A percentile compares a stretch with the other conserved stretches of the same genome.
phyloP scores from a whole-genome alignment of 345 rosid genomes.

The Euphorbia pulcherrima region DNA sequence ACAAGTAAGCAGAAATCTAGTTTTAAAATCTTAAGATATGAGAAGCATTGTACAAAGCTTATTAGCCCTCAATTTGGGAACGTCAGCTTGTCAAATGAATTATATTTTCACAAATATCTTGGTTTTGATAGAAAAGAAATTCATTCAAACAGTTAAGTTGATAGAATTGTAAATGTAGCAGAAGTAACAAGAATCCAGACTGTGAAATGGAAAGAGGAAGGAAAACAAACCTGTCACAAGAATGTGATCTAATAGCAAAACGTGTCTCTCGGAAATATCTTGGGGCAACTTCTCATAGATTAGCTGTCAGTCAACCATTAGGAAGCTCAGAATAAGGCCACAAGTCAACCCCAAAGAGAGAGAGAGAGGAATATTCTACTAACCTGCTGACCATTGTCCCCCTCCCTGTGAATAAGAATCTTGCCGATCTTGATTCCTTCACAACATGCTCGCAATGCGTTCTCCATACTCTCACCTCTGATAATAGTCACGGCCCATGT shows the following conservation, averaged over 20 bases:
- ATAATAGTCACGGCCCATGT: not conserved
- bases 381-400: slow-evolving; percentile 95
- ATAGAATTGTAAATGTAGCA: too few relatives aligned
- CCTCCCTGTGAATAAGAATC: slow-evolving; percentile 95
- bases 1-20: not conserved
- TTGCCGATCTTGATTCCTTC: slow-evolving; percentile 96
- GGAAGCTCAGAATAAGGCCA: slow-evolving; percentile 8
- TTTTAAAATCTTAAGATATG: not conserved
- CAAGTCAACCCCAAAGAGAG: not conserved
- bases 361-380: slow-evolving; percentile 18
- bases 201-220: not conserved
- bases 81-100: too few relatives aligned
- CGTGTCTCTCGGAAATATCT: slow-evolving; percentile 92
- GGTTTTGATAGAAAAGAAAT: too few relatives aligned
- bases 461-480: slow-evolving; percentile 99
- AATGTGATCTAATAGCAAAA: slow-evolving; percentile 83
- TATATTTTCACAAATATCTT: too few relatives aligned
- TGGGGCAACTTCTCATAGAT: slow-evolving; percentile 87
- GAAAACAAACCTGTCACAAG: slow-evolving; percentile 73
- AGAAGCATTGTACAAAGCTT: too few relatives aligned
- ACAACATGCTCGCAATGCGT: slow-evolving; percentile 95
- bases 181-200: not conserved
- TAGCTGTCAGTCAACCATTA: slow-evolving; percentile 43
- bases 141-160: too few relatives aligned
- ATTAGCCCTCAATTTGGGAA: too few relatives aligned